A percentile compares a stretch with the other conserved stretches of the same genome.
Evolutionary conservation across 2,329 filamentous ascomycete genomes (phyloP).

Genomic region (Cladophialophora chaetospira): DNA sequence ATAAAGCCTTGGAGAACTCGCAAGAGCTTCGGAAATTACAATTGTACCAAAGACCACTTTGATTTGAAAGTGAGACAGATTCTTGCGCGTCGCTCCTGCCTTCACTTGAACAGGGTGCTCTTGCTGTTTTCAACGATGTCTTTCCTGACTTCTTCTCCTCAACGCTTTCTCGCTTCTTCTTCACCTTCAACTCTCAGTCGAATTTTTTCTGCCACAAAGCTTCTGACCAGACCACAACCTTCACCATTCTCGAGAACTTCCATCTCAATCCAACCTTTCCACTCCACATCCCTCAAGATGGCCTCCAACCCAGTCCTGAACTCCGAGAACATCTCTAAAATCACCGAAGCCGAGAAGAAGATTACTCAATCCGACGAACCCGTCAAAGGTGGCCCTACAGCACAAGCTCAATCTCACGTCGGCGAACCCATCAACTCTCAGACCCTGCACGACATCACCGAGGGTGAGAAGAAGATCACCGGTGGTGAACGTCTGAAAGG

Average conservation of each 20-base stretch:
- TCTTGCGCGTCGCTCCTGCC: too few species aligned
- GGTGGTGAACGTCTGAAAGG: conserved; percentile 32
- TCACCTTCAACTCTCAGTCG: neutral
- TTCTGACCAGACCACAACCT: neutral
- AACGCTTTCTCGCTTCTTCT: neutral
- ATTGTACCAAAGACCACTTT: neutral
- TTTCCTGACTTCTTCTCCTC: neutral
- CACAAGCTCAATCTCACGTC: conserved; percentile 44
- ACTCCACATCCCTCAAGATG: neutral
- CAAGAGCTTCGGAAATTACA: too few species aligned
- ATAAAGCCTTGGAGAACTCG: too few species aligned
- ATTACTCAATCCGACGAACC: conserved; percentile 41
- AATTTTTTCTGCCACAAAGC: neutral
- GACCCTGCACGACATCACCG: conserved; percentile 45
- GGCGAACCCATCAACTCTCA: conserved; percentile 38
- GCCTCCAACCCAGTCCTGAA: conserved; percentile 11
- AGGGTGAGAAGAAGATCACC: conserved; percentile 44
- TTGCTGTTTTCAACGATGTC: neutral
- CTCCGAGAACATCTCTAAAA: conserved; percentile 41
- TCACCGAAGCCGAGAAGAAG: conserved; percentile 43
- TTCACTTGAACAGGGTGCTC: neutral
- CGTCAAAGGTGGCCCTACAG: conserved; percentile 44
- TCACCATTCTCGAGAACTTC: neutral
- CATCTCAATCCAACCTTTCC: neutral
- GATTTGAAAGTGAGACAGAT: neutral